Percentiles rank a stretch among this genome's conserved stretches.
These are phyloP conservation scores for Fraxinus xanthoxyloides DNA, from an alignment of 305 asterid species.

Conservation along the genomic window DNA sequence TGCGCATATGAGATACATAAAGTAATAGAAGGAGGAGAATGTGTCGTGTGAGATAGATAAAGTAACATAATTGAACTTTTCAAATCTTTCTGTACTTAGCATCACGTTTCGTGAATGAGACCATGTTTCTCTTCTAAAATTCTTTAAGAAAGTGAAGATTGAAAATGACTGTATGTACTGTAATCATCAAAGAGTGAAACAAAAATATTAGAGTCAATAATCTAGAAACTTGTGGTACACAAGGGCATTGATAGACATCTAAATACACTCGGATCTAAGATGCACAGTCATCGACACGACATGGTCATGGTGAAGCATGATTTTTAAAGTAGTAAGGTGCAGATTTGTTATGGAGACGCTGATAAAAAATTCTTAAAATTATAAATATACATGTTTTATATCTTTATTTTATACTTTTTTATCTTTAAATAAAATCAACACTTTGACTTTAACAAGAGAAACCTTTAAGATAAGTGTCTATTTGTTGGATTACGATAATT, in stretches of 20 bases:
- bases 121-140: neutral
- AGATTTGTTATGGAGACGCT: neutral
- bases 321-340: neutral
- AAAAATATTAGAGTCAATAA: neutral
- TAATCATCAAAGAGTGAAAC: neutral
- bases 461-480: neutral
- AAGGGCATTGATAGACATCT: neutral
- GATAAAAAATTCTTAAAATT: neutral
- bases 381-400: neutral
- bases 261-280: neutral
- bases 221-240: neutral
- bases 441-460: neutral
- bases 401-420: neutral
- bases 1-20: neutral
- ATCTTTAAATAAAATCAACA: neutral
- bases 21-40: neutral
- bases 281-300: neutral
- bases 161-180: neutral
- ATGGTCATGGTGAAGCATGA: neutral
- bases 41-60: neutral
- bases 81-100: neutral
- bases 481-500: neutral
- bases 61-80: neutral
- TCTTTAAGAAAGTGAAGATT: neutral
- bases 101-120: neutral